A percentile compares a stretch with the other conserved stretches of the same genome.
Conservation (phyloP, 306 rosid species). For the Alnus rubra region DNA sequence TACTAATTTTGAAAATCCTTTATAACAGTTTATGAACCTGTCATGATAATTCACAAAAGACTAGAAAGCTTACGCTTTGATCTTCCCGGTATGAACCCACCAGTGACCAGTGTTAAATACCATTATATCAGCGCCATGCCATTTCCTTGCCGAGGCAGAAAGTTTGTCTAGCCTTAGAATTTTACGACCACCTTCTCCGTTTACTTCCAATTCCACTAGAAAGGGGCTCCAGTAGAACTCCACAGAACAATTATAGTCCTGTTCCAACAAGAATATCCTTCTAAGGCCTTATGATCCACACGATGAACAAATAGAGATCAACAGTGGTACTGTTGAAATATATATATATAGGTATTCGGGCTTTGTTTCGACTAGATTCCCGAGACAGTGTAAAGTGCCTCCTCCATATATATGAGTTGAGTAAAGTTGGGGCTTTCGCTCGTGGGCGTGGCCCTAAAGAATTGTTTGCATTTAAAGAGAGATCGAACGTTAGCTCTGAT, state of each 20-base stretch:
- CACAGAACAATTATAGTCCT: conserved; percentile 46
- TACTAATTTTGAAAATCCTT: too few species aligned
- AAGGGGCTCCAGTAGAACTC: conserved; percentile 58
- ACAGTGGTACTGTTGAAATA: too few species aligned
- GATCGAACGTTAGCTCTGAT: too few species aligned
- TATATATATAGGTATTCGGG: too few species aligned
- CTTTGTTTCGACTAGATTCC: too few species aligned
- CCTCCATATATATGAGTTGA: too few species aligned
- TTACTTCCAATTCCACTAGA: conserved; percentile 36
- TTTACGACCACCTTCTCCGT: conserved; percentile 19
- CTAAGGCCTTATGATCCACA: too few species aligned
- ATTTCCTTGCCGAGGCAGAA: conserved; percentile 15
- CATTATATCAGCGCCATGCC: conserved; percentile 47
- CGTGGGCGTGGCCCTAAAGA: too few species aligned
- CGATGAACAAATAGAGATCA: too few species aligned
- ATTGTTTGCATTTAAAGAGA: too few species aligned
- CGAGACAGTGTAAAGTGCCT: too few species aligned
- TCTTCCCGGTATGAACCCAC: conserved; percentile 44
- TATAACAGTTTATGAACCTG: neutral
- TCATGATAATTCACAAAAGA: neutral
- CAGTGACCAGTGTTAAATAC: conserved; percentile 55
- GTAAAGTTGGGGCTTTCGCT: too few species aligned
- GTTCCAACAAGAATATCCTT: neutral
- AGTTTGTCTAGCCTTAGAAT: conserved; percentile 40
- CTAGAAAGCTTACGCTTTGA: conserved; percentile 31